Evolutionary conservation across 306 rosid species (phyloP), one percentile per base, ranked within the genome.

Genomic region (Quercus parvula): DNA sequence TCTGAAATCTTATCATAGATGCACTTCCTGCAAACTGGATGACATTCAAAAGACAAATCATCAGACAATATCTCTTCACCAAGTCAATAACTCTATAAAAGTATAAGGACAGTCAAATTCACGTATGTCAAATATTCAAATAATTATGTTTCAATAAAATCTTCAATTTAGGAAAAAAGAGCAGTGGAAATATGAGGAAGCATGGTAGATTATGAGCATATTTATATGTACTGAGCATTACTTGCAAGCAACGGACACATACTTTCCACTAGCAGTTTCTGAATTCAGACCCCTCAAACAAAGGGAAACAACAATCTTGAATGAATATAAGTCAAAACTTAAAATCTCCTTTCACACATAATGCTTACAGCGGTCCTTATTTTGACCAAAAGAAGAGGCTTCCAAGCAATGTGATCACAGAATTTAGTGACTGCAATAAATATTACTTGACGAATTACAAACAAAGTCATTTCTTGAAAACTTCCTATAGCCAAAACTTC

Each of bases 21-120:
- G 81, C 99, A 94, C 82, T 87, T 90, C 91, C 93, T 92, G 97
- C 97, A 94, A 85, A 94, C 99, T 94, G 87, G 66, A 82, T 25
- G 74, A 81, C 78, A 46, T 83, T 28, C 75, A 52, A 57, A 72
- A 13, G 62, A 58, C 19, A 55, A 75, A 20, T 63, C 58, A 63
- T 85, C 54, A 81, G 56, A 78, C 62, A 59, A 51, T 51, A 69
- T 25, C 18, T 20, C 27, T 24, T 80, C 77, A 51, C 35, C 22
- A 30, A 58, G 49, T 52, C 55, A 75, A 57, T 24, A 69, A 73
- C n/a, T 5, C 6, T 28, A 55, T 51, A 59, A 64, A 78, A n/a
- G 20, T 35, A 19, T 27, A 56, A 35, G 8, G 35, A 56, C 5
- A 76, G 78, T 56, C 17, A 38, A 20, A 78, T 71, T 18, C 22